Evolutionary conservation across 2,329 filamentous ascomycete species (phyloP), one percentile per base, ranked within the genome.

Genomic region (Clarireedia paspali): DNA sequence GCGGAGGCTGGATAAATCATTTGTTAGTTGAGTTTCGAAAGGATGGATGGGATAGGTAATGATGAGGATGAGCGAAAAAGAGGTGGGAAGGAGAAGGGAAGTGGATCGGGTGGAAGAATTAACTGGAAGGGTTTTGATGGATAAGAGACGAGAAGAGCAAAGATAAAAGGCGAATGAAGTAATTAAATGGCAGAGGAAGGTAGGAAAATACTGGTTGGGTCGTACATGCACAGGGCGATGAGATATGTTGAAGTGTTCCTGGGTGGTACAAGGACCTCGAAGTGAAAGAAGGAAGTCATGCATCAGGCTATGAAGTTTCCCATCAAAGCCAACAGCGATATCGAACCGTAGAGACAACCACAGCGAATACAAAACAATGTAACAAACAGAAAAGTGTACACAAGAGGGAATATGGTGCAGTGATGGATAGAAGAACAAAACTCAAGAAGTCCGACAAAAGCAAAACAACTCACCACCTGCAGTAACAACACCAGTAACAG

Each of bases 401-500:
- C 15, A 7, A 3, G 12, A 4, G n/a, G 44, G 17, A 46, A 15
- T 6, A 26, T 26, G 1, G 39, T 42, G 39, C 7, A 17, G n/a
- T 34, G n/a, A 36, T 42, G 49, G n/a, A 42, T 38, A 6, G 27
- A 34, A 15, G 14, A 39, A 15, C 10, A n/a, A 14, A 45, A 23
- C 40, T 24, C 20, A 27, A 4, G n/a, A 12, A 4, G 9, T 2
- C 38, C 15, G 2, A n/a, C n/a, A 0, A 38, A 53, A 53, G 10
- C 4, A 1, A 9, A 34, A 34, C 7, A 24, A 54, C 52, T 54
- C 39, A 54, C 52, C 52, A 49, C 52, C 52, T 40, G 52, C 52
- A 48, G 44, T 54, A 42, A 54, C 24, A 9, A 54, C 12, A 27
- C 52, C 52, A 23, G 52, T 54, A 20, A 54, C 34, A 54, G 52